Base-by-base conservation (phyloP, 1,139 yeast species). In the Hyphopichia pseudoburtonii region DNA sequence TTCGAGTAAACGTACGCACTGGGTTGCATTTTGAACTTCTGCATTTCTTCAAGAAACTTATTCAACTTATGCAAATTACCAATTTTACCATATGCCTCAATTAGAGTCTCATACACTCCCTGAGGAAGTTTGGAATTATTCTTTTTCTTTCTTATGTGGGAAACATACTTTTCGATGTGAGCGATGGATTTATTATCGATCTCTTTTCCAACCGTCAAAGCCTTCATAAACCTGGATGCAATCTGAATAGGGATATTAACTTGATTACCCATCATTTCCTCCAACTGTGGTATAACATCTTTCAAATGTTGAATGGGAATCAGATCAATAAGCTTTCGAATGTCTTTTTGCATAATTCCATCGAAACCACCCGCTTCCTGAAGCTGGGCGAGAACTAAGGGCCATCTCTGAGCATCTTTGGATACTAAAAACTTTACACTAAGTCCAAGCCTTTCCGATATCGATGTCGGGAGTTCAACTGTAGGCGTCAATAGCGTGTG, bases 1-100 rank as follows among this genome's bases (percentile, higher is more conserved):
- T 80, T 77, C 1, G 86, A 73, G 49, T 82, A 84, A 3, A 84
- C 71, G 3, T 66, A 62, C n/a, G 73, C 65, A 5, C 80, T 68
- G 3, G 92, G 86, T 28, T 66, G 63, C 4, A 84, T 43, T 0
- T 72, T 75, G n/a, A 52, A 47, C 3, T 45, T 45, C 38, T 73
- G 68, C 83, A 86, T 80, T 39, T 70, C 70, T 7, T 58, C 54
- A 21, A 83, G 54, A 23, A 62, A 54, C 5, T 61, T 49, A 37
- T 70, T 68, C 34, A 71, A 55, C 34, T 56, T 56, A 3, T 50
- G 56, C 46, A 70, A 40, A 34, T 61, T 47, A 25, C 50, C 50
- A 34, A 43, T 45, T 42, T 71, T 72, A 3, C 74, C 75, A 36
- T 66, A 62, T 1, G 78, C 67, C 44, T 66, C 50, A 35, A 70